Evolutionary conservation across 1,284 basidiomycete species (phyloP).

Genomic region (Phlebopus sp.): DNA sequence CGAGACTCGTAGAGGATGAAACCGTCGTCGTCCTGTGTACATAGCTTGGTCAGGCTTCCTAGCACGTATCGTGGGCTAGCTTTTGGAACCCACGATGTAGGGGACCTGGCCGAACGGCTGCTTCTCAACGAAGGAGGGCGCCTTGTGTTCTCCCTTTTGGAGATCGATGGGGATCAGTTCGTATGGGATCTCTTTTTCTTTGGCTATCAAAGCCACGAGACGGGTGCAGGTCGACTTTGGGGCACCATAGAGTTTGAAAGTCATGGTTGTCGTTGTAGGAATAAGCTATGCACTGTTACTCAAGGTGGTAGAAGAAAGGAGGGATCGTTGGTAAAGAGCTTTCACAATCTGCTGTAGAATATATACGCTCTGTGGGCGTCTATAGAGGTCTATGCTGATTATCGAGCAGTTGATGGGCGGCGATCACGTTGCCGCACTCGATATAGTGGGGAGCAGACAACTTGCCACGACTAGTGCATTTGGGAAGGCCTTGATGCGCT

Average conservation of each 20-base stretch:
- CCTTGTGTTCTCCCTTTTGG: slow-evolving; percentile 46
- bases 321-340: not conserved
- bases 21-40: slow-evolving; percentile 47
- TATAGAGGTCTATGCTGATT: no score
- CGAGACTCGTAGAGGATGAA: slow-evolving; percentile 50
- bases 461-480: no score
- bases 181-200: slow-evolving; percentile 52
- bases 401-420: no score
- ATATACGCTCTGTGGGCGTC: no score
- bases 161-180: slow-evolving; percentile 46
- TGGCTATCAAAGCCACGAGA: slow-evolving; percentile 43
- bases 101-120: slow-evolving; percentile 71
- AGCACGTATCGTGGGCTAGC: no score
- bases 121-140: slow-evolving; percentile 37
- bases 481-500: no score
- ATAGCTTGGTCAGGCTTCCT: no score
- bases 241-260: slow-evolving; percentile 48
- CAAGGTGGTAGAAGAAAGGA: not conserved
- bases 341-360: not conserved
- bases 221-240: slow-evolving; percentile 44
- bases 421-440: no score
- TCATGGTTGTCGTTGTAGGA: slow-evolving; percentile 36
- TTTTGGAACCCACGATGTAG: slow-evolving; percentile 52
- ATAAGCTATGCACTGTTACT: not conserved
- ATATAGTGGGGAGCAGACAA: no score